A percentile compares a stretch with the other conserved stretches of the same genome.
Conservation (phyloP, 495 filamentous ascomycete species). For the Lasiosphaeria hispida region DNA sequence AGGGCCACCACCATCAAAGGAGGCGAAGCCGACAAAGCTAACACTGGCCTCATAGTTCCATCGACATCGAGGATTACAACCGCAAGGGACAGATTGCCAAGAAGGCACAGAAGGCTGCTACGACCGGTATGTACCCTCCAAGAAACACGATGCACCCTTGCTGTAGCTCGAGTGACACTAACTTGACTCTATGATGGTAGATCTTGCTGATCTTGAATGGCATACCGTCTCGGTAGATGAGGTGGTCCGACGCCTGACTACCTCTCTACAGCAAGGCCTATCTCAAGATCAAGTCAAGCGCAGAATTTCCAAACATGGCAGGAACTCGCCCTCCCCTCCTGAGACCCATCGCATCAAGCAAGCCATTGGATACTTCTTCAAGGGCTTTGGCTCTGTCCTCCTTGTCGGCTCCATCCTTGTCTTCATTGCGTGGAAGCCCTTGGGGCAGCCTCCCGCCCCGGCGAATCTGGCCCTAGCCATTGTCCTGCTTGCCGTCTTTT, state of each 20-base stretch:
- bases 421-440: slow-evolving; percentile 67
- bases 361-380: slow-evolving; percentile 67
- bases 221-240: slow-evolving; percentile 50
- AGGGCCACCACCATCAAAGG: background rate
- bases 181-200: slow-evolving; percentile 18
- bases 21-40: background rate
- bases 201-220: slow-evolving; percentile 37
- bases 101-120: slow-evolving; percentile 41
- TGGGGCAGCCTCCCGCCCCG: slow-evolving; percentile 60
- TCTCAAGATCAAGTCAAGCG: slow-evolving; percentile 22
- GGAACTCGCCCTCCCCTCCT: slow-evolving; percentile 59
- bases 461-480: slow-evolving; percentile 68
- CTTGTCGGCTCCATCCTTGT: slow-evolving; percentile 61
- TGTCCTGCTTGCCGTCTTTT: slow-evolving; percentile 61
- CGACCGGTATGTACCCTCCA: slow-evolving; percentile 34
- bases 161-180: background rate
- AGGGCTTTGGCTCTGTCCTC: slow-evolving; percentile 65
- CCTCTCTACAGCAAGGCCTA: slow-evolving; percentile 35
- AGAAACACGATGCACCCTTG: too few relatives aligned
- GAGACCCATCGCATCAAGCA: slow-evolving; percentile 55
- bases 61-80: slow-evolving; percentile 52
- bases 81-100: slow-evolving; percentile 37
- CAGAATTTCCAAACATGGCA: slow-evolving; percentile 20
- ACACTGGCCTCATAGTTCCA: slow-evolving; percentile 36
- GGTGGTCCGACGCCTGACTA: slow-evolving; percentile 52